A percentile compares a stretch with the other conserved stretches of the same genome.
These are phyloP conservation scores for Huntiella moniliformis DNA, from an alignment of 2,329 filamentous ascomycete species.

Conservation along the genomic window DNA sequence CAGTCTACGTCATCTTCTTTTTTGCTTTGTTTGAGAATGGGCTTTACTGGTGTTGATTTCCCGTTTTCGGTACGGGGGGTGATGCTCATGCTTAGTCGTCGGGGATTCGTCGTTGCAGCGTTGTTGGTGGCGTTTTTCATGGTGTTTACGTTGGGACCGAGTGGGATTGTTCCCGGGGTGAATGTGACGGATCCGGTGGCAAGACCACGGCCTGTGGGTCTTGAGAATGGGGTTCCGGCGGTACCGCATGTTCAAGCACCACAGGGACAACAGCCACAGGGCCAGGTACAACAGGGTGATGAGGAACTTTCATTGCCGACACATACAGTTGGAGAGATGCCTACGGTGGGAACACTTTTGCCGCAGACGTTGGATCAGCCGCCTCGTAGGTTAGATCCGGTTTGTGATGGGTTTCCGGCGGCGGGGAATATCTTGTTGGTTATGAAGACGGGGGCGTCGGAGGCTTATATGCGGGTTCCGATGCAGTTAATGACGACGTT, in stretches of 20 bases:
- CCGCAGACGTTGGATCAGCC: constrained; percentile 11
- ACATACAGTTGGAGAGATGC: background rate
- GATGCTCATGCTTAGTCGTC: constrained; percentile 9
- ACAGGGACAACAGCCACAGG: background rate
- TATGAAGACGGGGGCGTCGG: constrained; percentile 39
- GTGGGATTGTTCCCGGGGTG: too few species aligned
- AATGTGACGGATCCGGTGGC: too few species aligned
- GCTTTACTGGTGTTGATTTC: background rate
- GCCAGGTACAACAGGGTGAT: too few species aligned
- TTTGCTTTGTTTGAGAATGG: too few species aligned
- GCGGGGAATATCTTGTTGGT: constrained; percentile 29
- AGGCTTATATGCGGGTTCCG: constrained; percentile 31
- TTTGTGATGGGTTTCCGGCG: constrained; percentile 24
- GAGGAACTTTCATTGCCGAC: background rate
- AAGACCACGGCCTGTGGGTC: too few species aligned
- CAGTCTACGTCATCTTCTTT: too few species aligned
- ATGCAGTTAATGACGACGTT: constrained; percentile 35
- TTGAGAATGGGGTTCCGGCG: too few species aligned
- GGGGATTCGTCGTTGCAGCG: constrained; percentile 7
- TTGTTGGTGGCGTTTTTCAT: constrained; percentile 10
- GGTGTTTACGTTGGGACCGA: constrained; percentile 1
- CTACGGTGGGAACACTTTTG: constrained; percentile 3
- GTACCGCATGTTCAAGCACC: too few species aligned
- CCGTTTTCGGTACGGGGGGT: constrained; percentile 4
- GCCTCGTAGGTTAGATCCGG: constrained; percentile 14